These are phyloP conservation scores for Sporothrix pseudoabietina DNA, from an alignment of 2,329 filamentous ascomycete species.

Conservation along the genomic window DNA sequence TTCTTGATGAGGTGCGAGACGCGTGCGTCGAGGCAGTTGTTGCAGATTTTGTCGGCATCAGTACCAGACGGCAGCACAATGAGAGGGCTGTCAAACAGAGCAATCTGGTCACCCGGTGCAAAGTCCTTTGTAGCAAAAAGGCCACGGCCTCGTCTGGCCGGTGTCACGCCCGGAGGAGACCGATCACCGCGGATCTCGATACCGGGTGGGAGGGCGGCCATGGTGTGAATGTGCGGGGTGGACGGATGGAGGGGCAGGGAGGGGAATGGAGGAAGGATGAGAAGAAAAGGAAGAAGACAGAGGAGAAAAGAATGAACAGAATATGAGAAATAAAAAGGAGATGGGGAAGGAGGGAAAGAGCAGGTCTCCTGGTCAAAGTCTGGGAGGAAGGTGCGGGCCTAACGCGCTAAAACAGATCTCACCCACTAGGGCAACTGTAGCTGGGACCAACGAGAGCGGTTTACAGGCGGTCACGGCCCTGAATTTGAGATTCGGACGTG, in stretches of 20 bases:
- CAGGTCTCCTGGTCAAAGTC: not conserved
- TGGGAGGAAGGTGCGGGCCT: too few species aligned
- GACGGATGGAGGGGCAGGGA: not conserved
- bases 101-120: constrained; percentile 50
- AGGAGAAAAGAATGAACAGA: not conserved
- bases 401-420: not conserved
- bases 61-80: constrained; percentile 53
- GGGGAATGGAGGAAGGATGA: not conserved
- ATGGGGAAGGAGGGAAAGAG: not conserved
- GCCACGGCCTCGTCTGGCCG: constrained; percentile 42
- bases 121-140: constrained; percentile 50
- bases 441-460: not conserved
- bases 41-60: constrained; percentile 50
- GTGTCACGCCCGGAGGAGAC: not conserved
- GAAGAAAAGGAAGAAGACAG: not conserved
- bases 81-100: constrained; percentile 48
- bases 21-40: constrained; percentile 49
- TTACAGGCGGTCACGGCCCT: not conserved
- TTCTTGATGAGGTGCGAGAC: constrained; percentile 36
- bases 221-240: constrained; percentile 20
- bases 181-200: constrained; percentile 35
- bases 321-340: not conserved
- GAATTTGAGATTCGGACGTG: not conserved
- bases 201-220: constrained; percentile 29
- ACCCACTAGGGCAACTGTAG: constrained; percentile 6